Base-by-base conservation (phyloP, 1,284 basidiomycete species). In the Rhodotorula mucilaginosa region DNA sequence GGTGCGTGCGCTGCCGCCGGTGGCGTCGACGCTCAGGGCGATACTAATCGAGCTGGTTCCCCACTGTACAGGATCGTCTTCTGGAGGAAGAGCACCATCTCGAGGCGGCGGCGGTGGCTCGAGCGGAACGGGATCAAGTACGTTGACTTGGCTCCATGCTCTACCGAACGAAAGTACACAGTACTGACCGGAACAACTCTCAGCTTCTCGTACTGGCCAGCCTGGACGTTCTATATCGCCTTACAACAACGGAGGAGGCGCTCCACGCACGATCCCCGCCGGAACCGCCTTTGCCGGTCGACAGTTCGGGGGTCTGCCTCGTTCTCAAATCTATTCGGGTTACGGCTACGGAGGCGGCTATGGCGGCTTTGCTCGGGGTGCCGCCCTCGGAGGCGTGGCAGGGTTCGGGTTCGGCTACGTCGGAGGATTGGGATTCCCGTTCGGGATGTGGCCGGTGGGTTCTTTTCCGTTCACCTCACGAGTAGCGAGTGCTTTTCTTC, bases 321-420 rank as follows among this genome's bases (percentile, higher is more conserved):
- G 69, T 18, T 54, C 48, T 13, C 26, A 47, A 2, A 71, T 71
- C 39, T 64, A 54, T 16, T 31, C 48, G 3, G 61, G 65, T 7
- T 26, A 56, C 7, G 51, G 69, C 5, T 71, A 71, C 54, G 69
- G 69, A 7, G 29, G 58, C 8, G 69, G 68, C 3, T 63, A 62
- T 49, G 65, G 65, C 1, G 34, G 6, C 23, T 66, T 47, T 21
- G 51, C 51, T n/a, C 34, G 61, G 16, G 54, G 57, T 12, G 69
- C 65, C 5, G 65, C 57, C 0, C 34, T 46, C 1, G 69, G 51
- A 1, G 58, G 54, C 0, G 62, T 58, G 3, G 68, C 63, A 1
- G 69, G 69, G 1, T 12, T 64, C 0, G 69, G 65, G 2, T 71
- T 60, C 34, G 58, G 59, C 12, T 47, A 47, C 4, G 69, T 71